Evolutionary conservation across 441 rosid genomes (phyloP), one percentile per base, ranked within the genome.

Genomic region (Croton laevigatus): DNA sequence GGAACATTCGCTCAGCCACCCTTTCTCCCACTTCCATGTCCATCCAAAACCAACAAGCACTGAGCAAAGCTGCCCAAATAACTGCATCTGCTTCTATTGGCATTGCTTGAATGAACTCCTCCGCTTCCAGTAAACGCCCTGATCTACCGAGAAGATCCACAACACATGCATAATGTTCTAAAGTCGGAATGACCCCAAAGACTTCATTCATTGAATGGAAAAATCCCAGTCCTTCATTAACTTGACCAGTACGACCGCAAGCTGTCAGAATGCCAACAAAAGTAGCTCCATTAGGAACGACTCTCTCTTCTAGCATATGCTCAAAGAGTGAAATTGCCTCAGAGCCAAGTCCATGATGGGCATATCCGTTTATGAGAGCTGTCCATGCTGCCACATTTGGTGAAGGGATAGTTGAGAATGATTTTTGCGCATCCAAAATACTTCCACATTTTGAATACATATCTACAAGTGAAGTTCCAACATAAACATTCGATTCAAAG

Each of bases 311-410:
- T 58, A 83, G 57, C 40, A 84, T 84, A 36, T 42, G 72, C 58
- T 74, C 78, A 72, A 83, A 88, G 62, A 81, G 85, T 44, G 53
- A 55, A 53, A 81, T 66, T 62, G 88, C 85, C 73, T 81, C 82
- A 2, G 71, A 77, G 42, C 83, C 85, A 72, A 79, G 83, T 51
- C 91, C 84, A 62, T 85, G 83, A 62, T 75, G 84, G 20, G 88
- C 84, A 76, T 76, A 81, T 19, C 80, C 89, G 71, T 82, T 78
- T 20, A 87, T 76, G 63, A 86, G 83, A 66, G 92, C 85, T 1
- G 86, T 81, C 90, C 90, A 82, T 14, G 85, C 79, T 22, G 85
- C 86, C 57, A 88, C 86, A 75, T 82, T 83, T 12, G 87, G 85
- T 6, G 76, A 72, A 49, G 68, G 72, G 73, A 88, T 86, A 81